Conservation (phyloP, 305 asterid species). For the Rubia tinctorum region DNA sequence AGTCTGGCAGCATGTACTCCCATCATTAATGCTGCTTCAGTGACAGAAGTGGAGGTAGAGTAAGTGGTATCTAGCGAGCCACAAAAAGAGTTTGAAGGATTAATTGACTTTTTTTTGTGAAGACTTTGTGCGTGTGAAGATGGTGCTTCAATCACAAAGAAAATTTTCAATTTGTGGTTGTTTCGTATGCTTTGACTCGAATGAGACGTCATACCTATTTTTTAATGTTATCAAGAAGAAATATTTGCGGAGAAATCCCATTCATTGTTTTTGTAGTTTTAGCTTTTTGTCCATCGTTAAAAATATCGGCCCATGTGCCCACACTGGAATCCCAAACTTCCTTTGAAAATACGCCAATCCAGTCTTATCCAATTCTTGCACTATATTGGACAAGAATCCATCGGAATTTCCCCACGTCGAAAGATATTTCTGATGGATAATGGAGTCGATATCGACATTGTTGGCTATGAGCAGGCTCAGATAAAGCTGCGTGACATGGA, state of each 20-base stretch:
- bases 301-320: slow-evolving; percentile 50
- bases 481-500: slow-evolving; percentile 39
- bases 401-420: slow-evolving; percentile 39
- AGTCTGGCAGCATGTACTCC: no score
- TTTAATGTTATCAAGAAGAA: no score
- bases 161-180: no score
- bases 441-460: slow-evolving; percentile 27
- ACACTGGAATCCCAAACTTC: slow-evolving; percentile 37
- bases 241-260: slow-evolving; percentile 19
- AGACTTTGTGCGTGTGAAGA: no score
- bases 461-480: slow-evolving; percentile 30
- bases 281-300: slow-evolving; percentile 27
- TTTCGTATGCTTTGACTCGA: no score
- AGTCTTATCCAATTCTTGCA: slow-evolving; percentile 38
- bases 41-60: no score
- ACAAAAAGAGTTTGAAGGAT: no score
- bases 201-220: no score
- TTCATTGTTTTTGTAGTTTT: slow-evolving; percentile 8
- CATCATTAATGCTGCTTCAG: no score
- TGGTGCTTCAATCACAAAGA: no score
- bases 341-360: slow-evolving; percentile 45
- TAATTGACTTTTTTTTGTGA: no score
- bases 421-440: slow-evolving; percentile 29
- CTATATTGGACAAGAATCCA: slow-evolving; percentile 48
- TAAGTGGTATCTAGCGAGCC: no score